Evolutionary conservation across 257 asterid genomes (phyloP), one percentile per base, ranked within the genome.

Genomic region (Osmanthus fragrans): DNA sequence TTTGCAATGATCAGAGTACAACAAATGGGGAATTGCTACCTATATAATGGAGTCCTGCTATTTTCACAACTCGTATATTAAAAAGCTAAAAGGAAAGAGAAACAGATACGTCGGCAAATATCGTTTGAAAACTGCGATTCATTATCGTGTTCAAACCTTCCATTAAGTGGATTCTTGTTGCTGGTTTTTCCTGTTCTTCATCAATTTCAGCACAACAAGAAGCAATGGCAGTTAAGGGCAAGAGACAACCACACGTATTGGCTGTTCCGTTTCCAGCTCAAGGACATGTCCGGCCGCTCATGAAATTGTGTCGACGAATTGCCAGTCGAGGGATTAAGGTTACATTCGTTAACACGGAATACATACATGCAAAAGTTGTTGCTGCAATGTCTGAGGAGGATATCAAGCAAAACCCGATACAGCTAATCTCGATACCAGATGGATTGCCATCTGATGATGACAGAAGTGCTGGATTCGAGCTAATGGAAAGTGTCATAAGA

Each of bases 281-380:
- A 73, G 94, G 91, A 37, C 91, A 89, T 23, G 88, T 89, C 9
- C 79, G 71, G 76, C 90, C 94, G 10, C 86, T 89, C 79, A 68
- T 87, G 85, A 86, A 88, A 56, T 72, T 89, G 19, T 82, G 79
- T 0, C 81, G 65, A 40, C 72, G 71, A 70, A 68, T 89, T 37
- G 88, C 90, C 78, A 56, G 51, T 67, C 80, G 73, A 1, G 91
- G 90, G 16, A 76, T 84, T 69, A 87, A 84, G 77, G 88, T 89
- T 15, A 87, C 91, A 0, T 82, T 85, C 29, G 94, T 83, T 7
- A 89, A 86, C 83, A 74, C 78, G 18, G 82, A 89, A 45, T 6
- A 72, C 54, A 70, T 86, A 39, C 94, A 89, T 39, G 73, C 76
- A 47, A 75, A 54, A 39, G 21, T 82, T 19, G 13, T 68, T 30